Evolutionary conservation across 441 rosid genomes (phyloP).

Genomic region (Macaranga tanarius): DNA sequence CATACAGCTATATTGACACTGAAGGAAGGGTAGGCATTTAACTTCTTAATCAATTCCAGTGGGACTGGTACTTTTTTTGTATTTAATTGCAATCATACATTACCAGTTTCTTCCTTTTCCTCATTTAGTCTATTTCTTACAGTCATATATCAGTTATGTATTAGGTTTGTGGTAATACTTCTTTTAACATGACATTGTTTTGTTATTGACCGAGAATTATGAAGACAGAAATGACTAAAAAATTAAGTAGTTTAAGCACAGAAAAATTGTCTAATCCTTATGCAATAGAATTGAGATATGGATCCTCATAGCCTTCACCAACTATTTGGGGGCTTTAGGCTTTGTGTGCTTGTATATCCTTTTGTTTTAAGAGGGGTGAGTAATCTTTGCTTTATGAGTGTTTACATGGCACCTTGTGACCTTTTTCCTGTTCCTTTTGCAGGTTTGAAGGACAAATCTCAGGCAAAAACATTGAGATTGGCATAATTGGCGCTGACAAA

Average conservation of each 20-base stretch:
- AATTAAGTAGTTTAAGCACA: neutral
- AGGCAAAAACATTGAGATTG: constrained; percentile 94
- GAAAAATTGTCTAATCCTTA: neutral
- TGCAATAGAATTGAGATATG: neutral
- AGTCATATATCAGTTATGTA: neutral
- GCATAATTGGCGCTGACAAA: constrained; percentile 82
- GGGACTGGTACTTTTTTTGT: neutral
- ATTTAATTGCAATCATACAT: neutral
- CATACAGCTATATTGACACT: constrained; percentile 95
- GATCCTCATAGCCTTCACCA: neutral
- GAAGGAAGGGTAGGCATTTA: constrained; percentile 78
- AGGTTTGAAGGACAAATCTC: constrained; percentile 99
- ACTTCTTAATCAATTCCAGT: neutral
- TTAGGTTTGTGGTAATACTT: neutral
- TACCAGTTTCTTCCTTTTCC: neutral
- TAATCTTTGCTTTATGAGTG: neutral
- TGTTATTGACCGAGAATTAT: neutral
- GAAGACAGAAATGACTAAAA: neutral
- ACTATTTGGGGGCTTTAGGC: neutral
- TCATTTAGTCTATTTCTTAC: neutral
- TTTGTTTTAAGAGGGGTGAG: neutral
- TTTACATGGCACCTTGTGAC: no score
- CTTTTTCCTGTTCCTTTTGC: constrained; percentile 22
- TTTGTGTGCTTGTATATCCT: neutral
- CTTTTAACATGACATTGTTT: neutral